These are phyloP conservation scores for Melanopsichium pennsylvanicum DNA, from an alignment of 1,284 basidiomycete genomes.

Conservation along the genomic window DNA sequence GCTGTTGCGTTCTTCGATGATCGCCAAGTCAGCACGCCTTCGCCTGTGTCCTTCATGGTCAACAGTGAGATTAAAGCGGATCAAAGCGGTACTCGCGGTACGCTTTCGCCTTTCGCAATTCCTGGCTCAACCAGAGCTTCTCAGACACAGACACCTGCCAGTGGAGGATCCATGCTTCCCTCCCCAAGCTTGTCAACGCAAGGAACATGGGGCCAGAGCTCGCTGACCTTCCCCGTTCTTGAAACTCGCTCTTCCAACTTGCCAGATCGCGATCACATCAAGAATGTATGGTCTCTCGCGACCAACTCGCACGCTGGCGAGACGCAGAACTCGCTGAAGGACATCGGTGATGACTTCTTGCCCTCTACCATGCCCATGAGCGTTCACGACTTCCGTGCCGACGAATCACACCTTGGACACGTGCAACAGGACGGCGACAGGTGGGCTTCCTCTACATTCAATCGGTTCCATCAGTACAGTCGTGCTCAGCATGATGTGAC, in stretches of 20 bases:
- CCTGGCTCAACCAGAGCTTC: conserved; percentile 29
- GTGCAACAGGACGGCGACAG: conserved; percentile 11
- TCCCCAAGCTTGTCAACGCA: conserved; percentile 49
- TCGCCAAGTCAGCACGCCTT: conserved; percentile 39
- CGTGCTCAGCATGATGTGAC: conserved; percentile 18
- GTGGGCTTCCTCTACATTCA: conserved; percentile 24
- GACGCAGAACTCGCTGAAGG: conserved; percentile 54
- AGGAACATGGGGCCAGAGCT: conserved; percentile 53
- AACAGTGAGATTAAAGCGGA: conserved; percentile 54
- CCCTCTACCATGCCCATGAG: conserved; percentile 50
- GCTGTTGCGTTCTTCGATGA: conserved; percentile 50
- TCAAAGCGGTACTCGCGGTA: conserved; percentile 17
- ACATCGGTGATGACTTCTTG: conserved; percentile 55
- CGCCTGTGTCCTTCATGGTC: conserved; percentile 61
- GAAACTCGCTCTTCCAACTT: conserved; percentile 37
- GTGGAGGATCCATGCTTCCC: conserved; percentile 41
- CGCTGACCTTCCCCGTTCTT: conserved; percentile 50
- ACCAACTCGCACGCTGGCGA: conserved; percentile 43
- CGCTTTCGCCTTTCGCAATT: conserved; percentile 30
- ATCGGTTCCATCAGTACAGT: conserved; percentile 32
- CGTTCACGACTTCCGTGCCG: conserved; percentile 48
- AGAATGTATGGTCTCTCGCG: conserved; percentile 56
- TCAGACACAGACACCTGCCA: conserved; percentile 39
- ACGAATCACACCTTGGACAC: conserved; percentile 14
- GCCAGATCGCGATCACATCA: conserved; percentile 51